phyloP scores from a whole-genome alignment of 352 stramenopile species.

The Phytophthora podocarpi region DNA sequence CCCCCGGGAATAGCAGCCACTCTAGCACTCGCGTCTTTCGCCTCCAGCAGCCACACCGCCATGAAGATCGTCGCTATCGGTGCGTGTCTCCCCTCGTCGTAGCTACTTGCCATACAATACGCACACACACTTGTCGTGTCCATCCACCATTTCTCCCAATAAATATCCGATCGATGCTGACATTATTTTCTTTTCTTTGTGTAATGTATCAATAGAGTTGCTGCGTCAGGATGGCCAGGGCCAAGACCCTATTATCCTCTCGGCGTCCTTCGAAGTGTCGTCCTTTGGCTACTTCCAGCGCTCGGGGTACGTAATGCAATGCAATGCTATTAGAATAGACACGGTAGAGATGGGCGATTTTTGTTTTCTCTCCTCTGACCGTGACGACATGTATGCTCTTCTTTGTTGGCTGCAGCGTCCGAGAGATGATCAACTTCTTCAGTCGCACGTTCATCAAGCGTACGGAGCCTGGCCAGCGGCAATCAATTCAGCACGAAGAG shows the following conservation, averaged over 20 bases:
- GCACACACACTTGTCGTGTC: too few species aligned
- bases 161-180: too few species aligned
- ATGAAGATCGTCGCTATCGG: constrained; percentile 91
- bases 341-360: not conserved
- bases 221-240: constrained; percentile 67
- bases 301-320: constrained; percentile 56
- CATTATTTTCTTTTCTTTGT: constrained; percentile 4
- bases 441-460: constrained; percentile 99
- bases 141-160: not conserved
- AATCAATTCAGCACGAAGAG: constrained; percentile 98
- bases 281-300: constrained; percentile 90
- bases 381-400: constrained; percentile 1
- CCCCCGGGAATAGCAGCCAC: constrained; percentile 18
- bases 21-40: not conserved
- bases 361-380: not conserved
- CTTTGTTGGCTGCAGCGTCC: constrained; percentile 67
- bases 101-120: not conserved
- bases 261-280: constrained; percentile 72
- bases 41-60: constrained; percentile 5
- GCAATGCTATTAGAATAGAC: not conserved
- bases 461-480: constrained; percentile 95
- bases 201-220: constrained; percentile 46
- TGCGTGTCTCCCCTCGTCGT: constrained; percentile 30
- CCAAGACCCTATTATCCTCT: constrained; percentile 71
- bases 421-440: constrained; percentile 99